phyloP scores from a whole-genome alignment of 345 rosid genomes.

The Hypericum perforatum region DNA sequence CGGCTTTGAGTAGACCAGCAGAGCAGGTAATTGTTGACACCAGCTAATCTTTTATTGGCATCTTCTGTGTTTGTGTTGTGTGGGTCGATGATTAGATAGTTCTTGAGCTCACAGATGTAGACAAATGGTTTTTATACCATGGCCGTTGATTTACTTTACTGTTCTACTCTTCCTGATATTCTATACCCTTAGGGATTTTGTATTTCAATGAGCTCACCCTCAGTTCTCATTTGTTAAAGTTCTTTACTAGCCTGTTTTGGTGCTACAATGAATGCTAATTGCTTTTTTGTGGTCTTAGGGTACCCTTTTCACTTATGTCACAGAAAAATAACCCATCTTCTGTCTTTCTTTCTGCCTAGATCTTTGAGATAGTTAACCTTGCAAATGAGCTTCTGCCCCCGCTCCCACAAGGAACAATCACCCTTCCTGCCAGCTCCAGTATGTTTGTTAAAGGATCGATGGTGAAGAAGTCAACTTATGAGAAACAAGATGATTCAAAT shows the following conservation, averaged over 20 bases:
- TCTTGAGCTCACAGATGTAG: too few species aligned
- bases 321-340: too few species aligned
- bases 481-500: constrained; percentile 52
- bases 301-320: too few species aligned
- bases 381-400: constrained; percentile 99
- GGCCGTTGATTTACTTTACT: too few species aligned
- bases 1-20: constrained; percentile 86
- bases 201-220: too few species aligned
- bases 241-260: too few species aligned
- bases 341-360: constrained; percentile 28
- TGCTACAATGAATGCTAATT: too few species aligned
- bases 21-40: constrained; percentile 60
- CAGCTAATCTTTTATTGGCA: constrained; percentile 1
- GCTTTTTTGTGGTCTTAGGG: too few species aligned
- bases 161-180: too few species aligned
- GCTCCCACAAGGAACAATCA: constrained; percentile 79
- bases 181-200: too few species aligned
- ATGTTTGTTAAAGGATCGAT: constrained; percentile 61
- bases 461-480: constrained; percentile 58
- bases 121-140: too few species aligned
- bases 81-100: background rate
- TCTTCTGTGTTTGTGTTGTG: constrained; percentile 6
- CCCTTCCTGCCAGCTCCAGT: constrained; percentile 74
- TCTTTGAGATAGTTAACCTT: constrained; percentile 96
- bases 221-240: too few species aligned